These are phyloP conservation scores for Chrysanthemum seticuspe DNA, from an alignment of 129 eudicot genomes.

Conservation along the genomic window DNA sequence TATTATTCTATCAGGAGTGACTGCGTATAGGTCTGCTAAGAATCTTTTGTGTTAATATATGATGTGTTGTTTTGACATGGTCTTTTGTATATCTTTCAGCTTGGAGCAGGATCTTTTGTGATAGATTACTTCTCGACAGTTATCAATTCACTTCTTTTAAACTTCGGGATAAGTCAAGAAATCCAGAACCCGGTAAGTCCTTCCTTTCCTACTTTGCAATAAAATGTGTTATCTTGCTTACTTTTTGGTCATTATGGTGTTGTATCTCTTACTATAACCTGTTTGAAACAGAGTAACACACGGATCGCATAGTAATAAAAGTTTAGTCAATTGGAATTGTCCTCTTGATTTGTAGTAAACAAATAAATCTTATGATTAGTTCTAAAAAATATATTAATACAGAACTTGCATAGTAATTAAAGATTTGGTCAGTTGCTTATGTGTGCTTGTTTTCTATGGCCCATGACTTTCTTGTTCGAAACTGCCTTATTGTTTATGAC, in stretches of 20 bases:
- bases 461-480: neutral
- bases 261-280: neutral
- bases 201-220: neutral
- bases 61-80: neutral
- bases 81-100: slow-evolving; percentile 19
- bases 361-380: too few species aligned
- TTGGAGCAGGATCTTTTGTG: slow-evolving; percentile 26
- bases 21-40: neutral
- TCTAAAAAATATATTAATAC: too few species aligned
- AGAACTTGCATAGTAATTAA: neutral
- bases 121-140: slow-evolving; percentile 4
- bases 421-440: neutral
- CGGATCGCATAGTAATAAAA: neutral
- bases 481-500: slow-evolving; percentile 5
- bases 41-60: neutral
- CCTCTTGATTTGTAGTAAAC: too few species aligned
- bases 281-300: neutral
- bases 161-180: slow-evolving; percentile 23
- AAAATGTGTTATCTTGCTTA: neutral
- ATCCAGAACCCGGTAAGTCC: slow-evolving; percentile 20
- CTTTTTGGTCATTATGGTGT: neutral
- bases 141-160: slow-evolving; percentile 10
- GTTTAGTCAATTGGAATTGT: neutral
- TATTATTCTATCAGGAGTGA: neutral
- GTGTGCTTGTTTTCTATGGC: neutral